Conservation (phyloP, 1,139 yeast species). For the Candida sp. region DNA sequence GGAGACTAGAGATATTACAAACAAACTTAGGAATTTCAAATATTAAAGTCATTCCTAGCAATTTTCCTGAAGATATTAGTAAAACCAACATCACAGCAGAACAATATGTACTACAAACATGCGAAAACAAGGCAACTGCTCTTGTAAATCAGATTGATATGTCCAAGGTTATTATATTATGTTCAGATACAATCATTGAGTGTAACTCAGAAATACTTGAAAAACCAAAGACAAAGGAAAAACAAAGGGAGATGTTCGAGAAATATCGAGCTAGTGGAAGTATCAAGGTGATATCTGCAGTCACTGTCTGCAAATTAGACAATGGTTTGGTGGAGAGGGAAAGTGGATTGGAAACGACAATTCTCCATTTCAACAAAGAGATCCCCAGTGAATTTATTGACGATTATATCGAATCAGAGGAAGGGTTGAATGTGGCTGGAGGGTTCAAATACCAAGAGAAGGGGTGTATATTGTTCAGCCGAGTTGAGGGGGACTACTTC, state of each 20-base stretch:
- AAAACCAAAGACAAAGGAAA: constrained; percentile 59
- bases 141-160: constrained; percentile 36
- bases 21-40: constrained; percentile 58
- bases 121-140: constrained; percentile 53
- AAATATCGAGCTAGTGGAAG: constrained; percentile 40
- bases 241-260: constrained; percentile 42
- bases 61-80: constrained; percentile 71
- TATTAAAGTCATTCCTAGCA: constrained; percentile 48
- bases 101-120: constrained; percentile 71
- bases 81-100: constrained; percentile 48
- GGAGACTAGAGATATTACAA: constrained; percentile 65
- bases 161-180: constrained; percentile 38
- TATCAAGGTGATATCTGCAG: constrained; percentile 65
- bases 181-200: constrained; percentile 89
- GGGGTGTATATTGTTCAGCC: constrained; percentile 62
- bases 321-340: constrained; percentile 15
- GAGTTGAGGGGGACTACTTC: constrained; percentile 74
- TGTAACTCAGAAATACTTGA: constrained; percentile 62
- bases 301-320: constrained; percentile 47
- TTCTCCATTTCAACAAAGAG: constrained; percentile 24
- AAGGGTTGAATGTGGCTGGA: constrained; percentile 85
- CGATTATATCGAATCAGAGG: constrained; percentile 65
- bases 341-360: constrained; percentile 19
- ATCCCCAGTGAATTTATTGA: constrained; percentile 52
- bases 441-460: constrained; percentile 83